phyloP scores from a whole-genome alignment of 2,329 filamentous ascomycete species.

The Thelonectria blattea region DNA sequence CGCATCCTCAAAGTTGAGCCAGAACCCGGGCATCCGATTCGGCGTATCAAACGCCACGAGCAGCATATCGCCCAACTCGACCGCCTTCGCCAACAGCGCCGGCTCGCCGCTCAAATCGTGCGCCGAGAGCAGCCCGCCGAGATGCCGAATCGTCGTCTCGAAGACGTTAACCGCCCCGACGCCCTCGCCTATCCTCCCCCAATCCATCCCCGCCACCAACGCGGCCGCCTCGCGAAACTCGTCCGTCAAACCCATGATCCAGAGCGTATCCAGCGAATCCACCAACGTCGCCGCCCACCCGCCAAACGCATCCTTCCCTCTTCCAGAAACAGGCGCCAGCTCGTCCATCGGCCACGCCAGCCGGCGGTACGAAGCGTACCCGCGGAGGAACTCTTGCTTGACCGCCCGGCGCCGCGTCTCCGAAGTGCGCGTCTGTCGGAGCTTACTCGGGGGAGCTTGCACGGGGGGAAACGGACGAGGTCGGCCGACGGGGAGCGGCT shows the following conservation, averaged over 20 bases:
- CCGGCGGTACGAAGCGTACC: slow-evolving; percentile 58
- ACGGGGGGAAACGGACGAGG: slow-evolving; percentile 38
- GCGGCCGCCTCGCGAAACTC: slow-evolving; percentile 62
- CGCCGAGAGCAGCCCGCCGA: slow-evolving; percentile 58
- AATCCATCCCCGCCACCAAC: slow-evolving; percentile 57
- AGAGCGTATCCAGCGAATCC: slow-evolving; percentile 66
- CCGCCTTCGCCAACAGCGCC: slow-evolving; percentile 54
- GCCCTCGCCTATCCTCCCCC: slow-evolving; percentile 49
- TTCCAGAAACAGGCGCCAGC: slow-evolving; percentile 54
- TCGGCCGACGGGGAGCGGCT: slow-evolving; percentile 38
- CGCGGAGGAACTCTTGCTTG: slow-evolving; percentile 48
- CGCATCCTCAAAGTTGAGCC: slow-evolving; percentile 52
- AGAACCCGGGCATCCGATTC: slow-evolving; percentile 56
- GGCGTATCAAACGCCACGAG: slow-evolving; percentile 61
- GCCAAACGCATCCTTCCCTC: slow-evolving; percentile 55
- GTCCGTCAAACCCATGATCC: slow-evolving; percentile 65
- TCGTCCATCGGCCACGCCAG: slow-evolving; percentile 62
- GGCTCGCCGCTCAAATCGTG: slow-evolving; percentile 56
- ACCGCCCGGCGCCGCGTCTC: slow-evolving; percentile 48
- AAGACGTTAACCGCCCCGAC: slow-evolving; percentile 54
- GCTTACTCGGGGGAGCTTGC: slow-evolving; percentile 37
- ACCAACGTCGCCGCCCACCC: slow-evolving; percentile 66
- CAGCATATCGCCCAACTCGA: slow-evolving; percentile 61
- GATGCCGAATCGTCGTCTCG: slow-evolving; percentile 61
- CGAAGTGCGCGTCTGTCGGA: slow-evolving; percentile 22